A percentile compares a stretch with the other conserved stretches of the same genome.
These are phyloP conservation scores for Trichophyton rubrum DNA, from an alignment of 2,329 filamentous ascomycete genomes.

Conservation along the genomic window DNA sequence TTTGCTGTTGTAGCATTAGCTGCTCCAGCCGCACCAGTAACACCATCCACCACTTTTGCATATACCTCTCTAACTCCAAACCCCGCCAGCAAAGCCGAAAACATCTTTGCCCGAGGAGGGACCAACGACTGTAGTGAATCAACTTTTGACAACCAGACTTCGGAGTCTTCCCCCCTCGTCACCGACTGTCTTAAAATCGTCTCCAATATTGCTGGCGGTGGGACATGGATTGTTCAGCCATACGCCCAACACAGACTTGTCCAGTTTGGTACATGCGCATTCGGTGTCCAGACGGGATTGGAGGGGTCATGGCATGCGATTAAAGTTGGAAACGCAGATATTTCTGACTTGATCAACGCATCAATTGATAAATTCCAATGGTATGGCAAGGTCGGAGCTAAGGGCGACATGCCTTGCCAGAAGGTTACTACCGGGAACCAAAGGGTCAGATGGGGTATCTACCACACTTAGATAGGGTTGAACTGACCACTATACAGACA, in stretches of 20 bases:
- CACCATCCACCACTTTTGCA: not conserved
- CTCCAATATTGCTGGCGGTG: not conserved
- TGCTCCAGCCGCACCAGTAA: not conserved
- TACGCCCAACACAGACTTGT: not conserved
- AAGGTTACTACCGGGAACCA: not conserved
- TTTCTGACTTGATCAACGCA: not conserved
- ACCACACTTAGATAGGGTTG: not conserved
- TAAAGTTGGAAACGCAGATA: not conserved
- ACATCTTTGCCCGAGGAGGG: not conserved
- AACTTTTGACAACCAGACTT: not conserved
- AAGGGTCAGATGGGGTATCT: not conserved
- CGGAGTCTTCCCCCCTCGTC: not conserved
- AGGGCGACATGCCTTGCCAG: not conserved
- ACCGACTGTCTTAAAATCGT: not conserved
- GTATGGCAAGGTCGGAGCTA: not conserved
- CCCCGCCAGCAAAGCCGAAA: not conserved
- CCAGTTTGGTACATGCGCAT: not conserved
- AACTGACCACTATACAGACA: not conserved
- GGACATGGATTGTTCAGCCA: not conserved
- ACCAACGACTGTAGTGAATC: not conserved
- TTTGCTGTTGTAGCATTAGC: not conserved
- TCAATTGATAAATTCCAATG: not conserved
- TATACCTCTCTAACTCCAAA: not conserved
- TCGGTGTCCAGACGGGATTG: not conserved
- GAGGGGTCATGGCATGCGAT: too few relatives aligned